phyloP scores from a whole-genome alignment of 345 rosid genomes.

The Brassica juncea region DNA sequence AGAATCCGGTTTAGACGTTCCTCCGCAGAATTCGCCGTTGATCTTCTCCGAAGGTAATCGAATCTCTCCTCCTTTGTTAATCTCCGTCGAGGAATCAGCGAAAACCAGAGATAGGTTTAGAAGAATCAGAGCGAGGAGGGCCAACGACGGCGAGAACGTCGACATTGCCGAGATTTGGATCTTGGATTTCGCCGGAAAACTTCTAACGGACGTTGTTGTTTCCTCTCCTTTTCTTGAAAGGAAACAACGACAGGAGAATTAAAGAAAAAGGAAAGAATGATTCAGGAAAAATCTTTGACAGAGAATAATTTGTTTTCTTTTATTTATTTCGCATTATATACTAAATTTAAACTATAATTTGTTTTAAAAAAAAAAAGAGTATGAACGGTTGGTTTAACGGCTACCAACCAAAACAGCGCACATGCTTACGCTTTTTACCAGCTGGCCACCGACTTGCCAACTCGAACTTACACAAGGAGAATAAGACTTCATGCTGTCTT shows the following conservation, averaged over 20 bases:
- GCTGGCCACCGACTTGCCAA: conserved; percentile 24
- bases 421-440: conserved; percentile 18
- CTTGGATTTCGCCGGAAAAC: conserved; percentile 2
- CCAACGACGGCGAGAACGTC: conserved; percentile 31
- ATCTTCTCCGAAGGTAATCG: conserved; percentile 41
- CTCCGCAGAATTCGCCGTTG: conserved; percentile 33
- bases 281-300: conserved; percentile 16
- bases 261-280: not conserved
- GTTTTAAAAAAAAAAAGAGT: not conserved
- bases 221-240: conserved; percentile 33
- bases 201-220: conserved; percentile 20
- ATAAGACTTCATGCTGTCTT: conserved; percentile 17
- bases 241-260: conserved; percentile 20
- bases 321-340: not conserved
- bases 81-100: not conserved
- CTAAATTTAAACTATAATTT: not conserved
- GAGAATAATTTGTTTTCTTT: not conserved
- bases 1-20: conserved; percentile 42
- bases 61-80: conserved; percentile 24
- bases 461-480: not conserved
- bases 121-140: conserved; percentile 13
- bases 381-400: conserved; percentile 25
- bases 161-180: conserved; percentile 32
- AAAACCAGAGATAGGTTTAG: conserved; percentile 7
- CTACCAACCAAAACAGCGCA: conserved; percentile 29